phyloP scores from a whole-genome alignment of 2,329 filamentous ascomycete species.

The Mycosphaerella sp. region DNA sequence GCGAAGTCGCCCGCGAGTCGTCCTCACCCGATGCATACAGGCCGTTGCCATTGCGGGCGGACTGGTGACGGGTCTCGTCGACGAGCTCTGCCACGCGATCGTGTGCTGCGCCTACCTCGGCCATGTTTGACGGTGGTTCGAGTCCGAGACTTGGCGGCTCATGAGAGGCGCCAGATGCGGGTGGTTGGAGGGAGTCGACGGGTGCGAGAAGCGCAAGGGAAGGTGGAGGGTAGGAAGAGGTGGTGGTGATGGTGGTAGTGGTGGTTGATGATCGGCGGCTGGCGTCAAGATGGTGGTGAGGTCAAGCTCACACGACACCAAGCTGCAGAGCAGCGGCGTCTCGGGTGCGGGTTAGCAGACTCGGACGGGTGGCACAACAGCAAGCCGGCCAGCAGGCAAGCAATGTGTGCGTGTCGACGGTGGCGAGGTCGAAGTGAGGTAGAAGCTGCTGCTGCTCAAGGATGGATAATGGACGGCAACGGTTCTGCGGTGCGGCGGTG shows the following conservation, averaged over 20 bases:
- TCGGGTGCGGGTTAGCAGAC: neutral
- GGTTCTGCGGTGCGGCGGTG: too few relatives aligned
- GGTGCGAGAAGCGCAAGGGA: too few relatives aligned
- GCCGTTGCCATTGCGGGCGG: conserved; percentile 3
- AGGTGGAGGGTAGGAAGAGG: neutral
- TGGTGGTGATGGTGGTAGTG: neutral
- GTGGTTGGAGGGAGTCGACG: neutral
- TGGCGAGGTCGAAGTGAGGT: neutral
- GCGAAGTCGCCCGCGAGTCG: conserved; percentile 79
- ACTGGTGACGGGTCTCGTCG: conserved; percentile 35
- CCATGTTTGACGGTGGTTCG: conserved; percentile 21
- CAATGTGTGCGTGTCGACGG: neutral
- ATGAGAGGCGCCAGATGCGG: conserved; percentile 14
- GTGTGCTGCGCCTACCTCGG: conserved; percentile 23
- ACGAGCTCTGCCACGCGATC: conserved; percentile 39
- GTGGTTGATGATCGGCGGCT: neutral
- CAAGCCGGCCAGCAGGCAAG: neutral
- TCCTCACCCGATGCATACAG: conserved; percentile 46
- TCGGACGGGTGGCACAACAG: conserved; percentile 2
- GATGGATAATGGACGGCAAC: neutral
- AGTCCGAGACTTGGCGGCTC: conserved; percentile 16
- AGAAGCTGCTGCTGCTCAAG: neutral
- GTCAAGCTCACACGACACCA: conserved; percentile 6
- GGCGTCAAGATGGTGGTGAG: too few relatives aligned
- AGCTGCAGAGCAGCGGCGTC: neutral